Conservation (phyloP, 768 basidiomycete genomes). For the Suillus luteus region DNA sequence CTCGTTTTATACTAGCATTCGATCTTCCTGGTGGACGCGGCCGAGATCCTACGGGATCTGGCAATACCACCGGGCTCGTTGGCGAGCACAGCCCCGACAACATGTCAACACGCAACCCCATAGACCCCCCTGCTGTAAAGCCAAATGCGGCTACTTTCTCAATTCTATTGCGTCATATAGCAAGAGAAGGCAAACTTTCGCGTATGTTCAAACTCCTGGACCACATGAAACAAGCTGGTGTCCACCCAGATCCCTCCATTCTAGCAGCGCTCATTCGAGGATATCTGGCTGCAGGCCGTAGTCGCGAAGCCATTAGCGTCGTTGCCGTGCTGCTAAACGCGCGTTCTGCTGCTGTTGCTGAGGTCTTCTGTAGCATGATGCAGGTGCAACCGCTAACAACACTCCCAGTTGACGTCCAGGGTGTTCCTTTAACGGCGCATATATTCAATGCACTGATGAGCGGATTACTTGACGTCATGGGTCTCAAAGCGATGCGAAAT, state of each 20-base stretch:
- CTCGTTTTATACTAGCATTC: conserved; percentile 54
- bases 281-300: conserved; percentile 49
- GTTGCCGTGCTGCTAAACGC: conserved; percentile 49
- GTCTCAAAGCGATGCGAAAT: conserved; percentile 47
- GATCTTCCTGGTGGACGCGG: conserved; percentile 22
- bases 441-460: conserved; percentile 66
- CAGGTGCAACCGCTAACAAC: conserved; percentile 19
- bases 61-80: conserved; percentile 32
- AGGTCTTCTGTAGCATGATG: conserved; percentile 12
- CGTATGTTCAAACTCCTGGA: conserved; percentile 49
- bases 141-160: conserved; percentile 66
- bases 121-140: conserved; percentile 21
- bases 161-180: conserved; percentile 60
- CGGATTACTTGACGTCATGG: conserved; percentile 49
- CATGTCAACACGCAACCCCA: conserved; percentile 6
- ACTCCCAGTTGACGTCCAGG: conserved; percentile 32
- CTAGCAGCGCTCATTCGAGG: conserved; percentile 58
- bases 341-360: conserved; percentile 20
- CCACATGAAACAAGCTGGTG: conserved; percentile 44
- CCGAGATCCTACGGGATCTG: conserved; percentile 18
- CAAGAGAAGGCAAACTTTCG: conserved; percentile 43
- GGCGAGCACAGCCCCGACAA: conserved; percentile 23
- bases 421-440: conserved; percentile 39
- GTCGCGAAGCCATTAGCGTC: conserved; percentile 53
- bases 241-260: conserved; percentile 48